phyloP scores from a whole-genome alignment of 805 yeast genomes.

The Ogataea parapolymorpha region DNA sequence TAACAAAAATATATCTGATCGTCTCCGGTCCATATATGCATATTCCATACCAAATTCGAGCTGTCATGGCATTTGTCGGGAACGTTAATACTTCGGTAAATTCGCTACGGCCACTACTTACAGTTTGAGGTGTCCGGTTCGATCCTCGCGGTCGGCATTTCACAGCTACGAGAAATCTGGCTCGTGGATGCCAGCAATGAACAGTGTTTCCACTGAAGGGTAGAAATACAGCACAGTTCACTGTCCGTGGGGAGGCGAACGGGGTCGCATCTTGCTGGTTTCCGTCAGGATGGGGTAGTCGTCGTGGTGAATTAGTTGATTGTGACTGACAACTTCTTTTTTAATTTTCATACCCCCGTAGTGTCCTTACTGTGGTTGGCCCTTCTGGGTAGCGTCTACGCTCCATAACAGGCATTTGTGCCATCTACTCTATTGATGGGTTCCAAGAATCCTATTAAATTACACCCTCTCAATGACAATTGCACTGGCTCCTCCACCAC shows the following conservation, averaged over 20 bases:
- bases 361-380: not conserved
- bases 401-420: no score
- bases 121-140: constrained; percentile 42
- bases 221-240: constrained; percentile 44
- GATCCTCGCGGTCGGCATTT: constrained; percentile 38
- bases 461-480: constrained; percentile 73
- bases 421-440: no score
- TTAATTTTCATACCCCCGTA: not conserved
- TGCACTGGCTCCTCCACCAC: constrained; percentile 99
- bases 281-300: constrained; percentile 22
- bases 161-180: constrained; percentile 34
- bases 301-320: constrained; percentile 19
- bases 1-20: not conserved
- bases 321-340: constrained; percentile 22
- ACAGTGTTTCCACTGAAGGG: constrained; percentile 39
- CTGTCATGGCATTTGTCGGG: constrained; percentile 36
- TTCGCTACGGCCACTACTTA: constrained; percentile 16
- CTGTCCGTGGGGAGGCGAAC: constrained; percentile 41
- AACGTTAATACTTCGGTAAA: constrained; percentile 25
- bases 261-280: constrained; percentile 38
- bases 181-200: constrained; percentile 28
- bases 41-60: constrained; percentile 5
- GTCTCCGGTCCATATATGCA: not conserved
- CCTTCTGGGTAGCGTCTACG: no score
- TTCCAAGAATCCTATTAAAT: no score